Conservation (phyloP, 306 rosid species). For the Vigna angularis region DNA sequence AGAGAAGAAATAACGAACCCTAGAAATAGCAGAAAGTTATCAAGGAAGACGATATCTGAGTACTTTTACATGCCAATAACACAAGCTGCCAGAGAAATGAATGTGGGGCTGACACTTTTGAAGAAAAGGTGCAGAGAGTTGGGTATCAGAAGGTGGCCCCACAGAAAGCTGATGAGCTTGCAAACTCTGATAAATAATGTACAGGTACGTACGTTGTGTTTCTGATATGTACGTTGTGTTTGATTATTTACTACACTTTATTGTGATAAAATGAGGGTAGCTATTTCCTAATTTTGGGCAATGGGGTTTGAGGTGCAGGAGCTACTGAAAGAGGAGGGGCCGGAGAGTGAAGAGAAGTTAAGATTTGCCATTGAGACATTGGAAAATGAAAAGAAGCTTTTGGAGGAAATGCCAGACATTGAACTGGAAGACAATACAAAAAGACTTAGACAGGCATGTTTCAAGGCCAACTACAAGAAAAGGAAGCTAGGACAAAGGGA, state of each 20-base stretch:
- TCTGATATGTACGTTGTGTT: background rate
- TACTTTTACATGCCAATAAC: conserved; percentile 87
- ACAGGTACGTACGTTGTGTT: conserved; percentile 58
- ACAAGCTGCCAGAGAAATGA: conserved; percentile 79
- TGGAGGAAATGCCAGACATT: conserved; percentile 83
- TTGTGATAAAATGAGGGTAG: background rate
- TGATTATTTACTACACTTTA: background rate
- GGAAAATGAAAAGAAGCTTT: conserved; percentile 71
- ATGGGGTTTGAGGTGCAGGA: conserved; percentile 47
- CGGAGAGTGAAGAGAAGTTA: conserved; percentile 53
- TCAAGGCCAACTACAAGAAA: conserved; percentile 90
- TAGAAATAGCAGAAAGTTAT: conserved; percentile 47
- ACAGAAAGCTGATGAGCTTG: conserved; percentile 82
- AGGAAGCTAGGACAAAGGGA: conserved; percentile 59
- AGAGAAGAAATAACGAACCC: conserved; percentile 38
- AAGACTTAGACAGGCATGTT: conserved; percentile 86
- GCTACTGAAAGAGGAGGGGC: conserved; percentile 57
- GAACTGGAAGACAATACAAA: conserved; percentile 68
- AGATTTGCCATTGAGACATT: conserved; percentile 60
- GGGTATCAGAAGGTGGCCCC: conserved; percentile 94
- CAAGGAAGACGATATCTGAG: conserved; percentile 57
- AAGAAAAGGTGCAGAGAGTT: conserved; percentile 87
- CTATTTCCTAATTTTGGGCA: background rate
- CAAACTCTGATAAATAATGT: conserved; percentile 76
- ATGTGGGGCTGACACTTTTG: conserved; percentile 77